These are phyloP conservation scores for Aspergillus eucalypticola DNA, from an alignment of 2,329 filamentous ascomycete genomes.

Conservation along the genomic window DNA sequence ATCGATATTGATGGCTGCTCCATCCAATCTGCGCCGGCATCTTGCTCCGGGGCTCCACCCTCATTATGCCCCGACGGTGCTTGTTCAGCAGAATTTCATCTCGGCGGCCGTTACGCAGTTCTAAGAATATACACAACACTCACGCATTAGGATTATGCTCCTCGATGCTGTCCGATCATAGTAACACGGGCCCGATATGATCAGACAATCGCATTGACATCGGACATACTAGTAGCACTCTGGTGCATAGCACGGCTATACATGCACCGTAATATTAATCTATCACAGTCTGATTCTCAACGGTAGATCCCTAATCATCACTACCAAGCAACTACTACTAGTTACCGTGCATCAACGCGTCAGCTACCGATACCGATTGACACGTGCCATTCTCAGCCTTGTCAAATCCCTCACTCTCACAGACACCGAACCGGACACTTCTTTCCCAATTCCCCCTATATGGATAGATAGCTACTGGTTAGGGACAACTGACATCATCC, in stretches of 20 bases:
- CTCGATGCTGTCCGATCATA: background rate
- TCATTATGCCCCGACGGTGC: background rate
- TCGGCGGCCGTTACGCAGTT: background rate
- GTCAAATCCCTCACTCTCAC: background rate
- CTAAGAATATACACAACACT: background rate
- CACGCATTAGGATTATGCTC: background rate
- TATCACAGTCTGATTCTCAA: background rate
- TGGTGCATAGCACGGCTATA: background rate
- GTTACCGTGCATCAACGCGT: background rate
- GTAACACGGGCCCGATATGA: background rate
- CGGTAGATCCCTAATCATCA: background rate
- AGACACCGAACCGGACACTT: background rate
- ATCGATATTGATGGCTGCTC: background rate
- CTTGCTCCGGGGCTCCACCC: background rate
- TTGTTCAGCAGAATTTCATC: background rate
- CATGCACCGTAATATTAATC: background rate
- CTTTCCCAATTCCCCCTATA: background rate
- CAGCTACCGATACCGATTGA: background rate
- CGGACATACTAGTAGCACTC: background rate
- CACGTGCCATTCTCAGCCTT: slow-evolving; percentile 13
- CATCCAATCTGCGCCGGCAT: background rate
- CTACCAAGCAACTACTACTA: background rate
- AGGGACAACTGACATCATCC: slow-evolving; percentile 1
- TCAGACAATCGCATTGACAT: background rate
- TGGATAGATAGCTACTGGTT: background rate